phyloP scores from a whole-genome alignment of 2,329 filamentous ascomycete genomes.

The Hymenoscyphus linearis region DNA sequence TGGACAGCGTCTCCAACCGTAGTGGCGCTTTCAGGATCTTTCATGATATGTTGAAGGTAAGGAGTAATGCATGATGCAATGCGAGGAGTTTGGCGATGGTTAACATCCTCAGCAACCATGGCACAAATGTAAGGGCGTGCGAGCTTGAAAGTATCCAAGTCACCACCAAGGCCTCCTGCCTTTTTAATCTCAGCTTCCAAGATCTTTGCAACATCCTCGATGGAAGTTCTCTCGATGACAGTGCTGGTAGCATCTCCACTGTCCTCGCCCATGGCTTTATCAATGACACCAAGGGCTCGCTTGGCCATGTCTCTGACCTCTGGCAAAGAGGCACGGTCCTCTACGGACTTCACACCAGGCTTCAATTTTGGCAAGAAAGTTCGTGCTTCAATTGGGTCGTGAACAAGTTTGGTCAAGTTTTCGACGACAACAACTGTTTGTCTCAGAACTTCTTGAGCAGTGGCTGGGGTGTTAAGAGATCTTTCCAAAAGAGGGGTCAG shows the following conservation, averaged over 20 bases:
- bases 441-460: slow-evolving; percentile 87
- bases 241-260: slow-evolving; percentile 49
- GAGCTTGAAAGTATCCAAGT: slow-evolving; percentile 60
- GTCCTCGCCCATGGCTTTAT: slow-evolving; percentile 82
- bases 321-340: slow-evolving; percentile 82
- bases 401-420: slow-evolving; percentile 96
- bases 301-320: slow-evolving; percentile 89
- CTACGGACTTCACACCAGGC: slow-evolving; percentile 86
- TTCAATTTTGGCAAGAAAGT: slow-evolving; percentile 92
- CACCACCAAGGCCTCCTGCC: slow-evolving; percentile 55
- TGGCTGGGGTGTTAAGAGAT: slow-evolving; percentile 84
- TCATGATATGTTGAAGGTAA: slow-evolving; percentile 69
- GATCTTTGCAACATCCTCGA: slow-evolving; percentile 68
- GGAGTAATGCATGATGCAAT: slow-evolving; percentile 64
- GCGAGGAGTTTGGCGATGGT: slow-evolving; percentile 71
- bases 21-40: slow-evolving; percentile 52
- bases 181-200: slow-evolving; percentile 73
- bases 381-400: slow-evolving; percentile 89
- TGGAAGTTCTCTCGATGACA: slow-evolving; percentile 57
- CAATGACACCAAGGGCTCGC: slow-evolving; percentile 77
- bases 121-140: slow-evolving; percentile 70
- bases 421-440: slow-evolving; percentile 96
- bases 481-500: slow-evolving; percentile 92
- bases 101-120: slow-evolving; percentile 84
- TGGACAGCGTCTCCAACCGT: slow-evolving; percentile 70